A percentile compares a stretch with the other conserved stretches of the same genome.
Evolutionary conservation across 176 grass and related monocot species (phyloP).

Genomic region (Thinopyrum elongatum): DNA sequence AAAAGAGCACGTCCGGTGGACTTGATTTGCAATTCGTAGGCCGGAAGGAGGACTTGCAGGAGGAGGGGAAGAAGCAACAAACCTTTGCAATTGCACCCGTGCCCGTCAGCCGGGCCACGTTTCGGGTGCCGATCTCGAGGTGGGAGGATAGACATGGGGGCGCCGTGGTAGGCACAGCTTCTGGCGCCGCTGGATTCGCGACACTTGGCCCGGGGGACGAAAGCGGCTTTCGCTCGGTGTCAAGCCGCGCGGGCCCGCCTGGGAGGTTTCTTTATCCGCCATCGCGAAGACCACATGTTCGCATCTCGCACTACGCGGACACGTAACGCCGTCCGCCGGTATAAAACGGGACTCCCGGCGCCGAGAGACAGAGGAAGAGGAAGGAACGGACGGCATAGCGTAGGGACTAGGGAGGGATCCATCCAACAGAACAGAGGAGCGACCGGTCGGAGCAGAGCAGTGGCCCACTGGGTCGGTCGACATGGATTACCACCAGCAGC

Average conservation of each 20-base stretch:
- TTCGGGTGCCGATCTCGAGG: slow-evolving; percentile 25
- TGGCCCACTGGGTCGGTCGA: not conserved
- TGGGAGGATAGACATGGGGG: slow-evolving; percentile 35
- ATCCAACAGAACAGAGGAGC: not conserved
- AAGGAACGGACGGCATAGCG: not conserved
- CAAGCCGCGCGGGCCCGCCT: not conserved
- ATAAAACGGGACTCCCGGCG: slow-evolving; percentile 27
- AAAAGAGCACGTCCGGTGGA: not conserved
- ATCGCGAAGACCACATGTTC: slow-evolving; percentile 37
- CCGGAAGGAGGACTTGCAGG: not conserved
- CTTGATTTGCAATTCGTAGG: not conserved
- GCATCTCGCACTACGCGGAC: slow-evolving; percentile 27
- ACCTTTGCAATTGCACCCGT: too few species aligned
- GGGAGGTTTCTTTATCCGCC: slow-evolving; percentile 19
- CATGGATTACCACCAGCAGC: slow-evolving; percentile 27
- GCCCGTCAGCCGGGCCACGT: slow-evolving; percentile 39
- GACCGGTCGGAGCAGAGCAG: not conserved
- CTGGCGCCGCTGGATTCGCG: slow-evolving; percentile 14
- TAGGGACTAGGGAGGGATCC: too few species aligned
- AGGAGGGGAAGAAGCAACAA: not conserved
- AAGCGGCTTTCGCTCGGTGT: slow-evolving; percentile 35
- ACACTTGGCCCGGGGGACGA: slow-evolving; percentile 32
- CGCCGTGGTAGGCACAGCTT: not conserved
- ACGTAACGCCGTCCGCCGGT: slow-evolving; percentile 22
- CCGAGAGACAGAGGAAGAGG: not conserved